Evolutionary conservation across 2,329 filamentous ascomycete species (phyloP), one percentile per base, ranked within the genome.

Genomic region (Arachnomyces sp.): DNA sequence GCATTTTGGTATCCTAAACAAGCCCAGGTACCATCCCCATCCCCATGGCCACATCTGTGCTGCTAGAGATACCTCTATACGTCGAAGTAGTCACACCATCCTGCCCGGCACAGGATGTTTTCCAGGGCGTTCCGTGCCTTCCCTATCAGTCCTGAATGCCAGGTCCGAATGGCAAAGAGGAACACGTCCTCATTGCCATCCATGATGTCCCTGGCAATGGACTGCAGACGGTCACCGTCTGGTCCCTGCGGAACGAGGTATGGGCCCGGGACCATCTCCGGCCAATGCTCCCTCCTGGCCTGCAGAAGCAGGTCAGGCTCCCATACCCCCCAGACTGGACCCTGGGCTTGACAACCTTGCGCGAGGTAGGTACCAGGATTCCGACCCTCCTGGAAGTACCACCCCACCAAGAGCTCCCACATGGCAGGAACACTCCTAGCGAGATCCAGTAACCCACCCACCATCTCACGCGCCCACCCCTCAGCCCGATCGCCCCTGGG

Each of bases 181-280:
- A 43, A 44, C 41, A 46, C 38, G 34, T 41, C 41, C 30, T 41
- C 44, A 18, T 46, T 44, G 2, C 36, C 34, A 31, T 46, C 31
- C 20, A 46, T 17, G 28, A 46, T 46, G 31, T 16, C 16, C 25
- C 2, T 15, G 16, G 38, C 29, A 35, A 44, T 20, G 15, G 18
- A 25, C 41, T 36, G 3, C 38, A 46, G 38, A 25, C 38, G 30
- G 7, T 36, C 18, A 12, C 38, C 38, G 7, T 44, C 44, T 13
- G 18, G 36, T 6, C 40, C 43, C 28, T 20, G 16, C 11, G 37
- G 40, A 3, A 34, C 20, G 20, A 28, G 31, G 30, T 37, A 45
- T 25, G 36, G 31, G 15, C 11, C n/a, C 7, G 40, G 36, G 20
- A 7, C 28, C 29, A 32, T 14, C 7, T 14, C 33, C 28, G 43